These are phyloP conservation scores for Peribolospora kevripleyi DNA, from an alignment of 768 basidiomycete species.

Conservation along the genomic window DNA sequence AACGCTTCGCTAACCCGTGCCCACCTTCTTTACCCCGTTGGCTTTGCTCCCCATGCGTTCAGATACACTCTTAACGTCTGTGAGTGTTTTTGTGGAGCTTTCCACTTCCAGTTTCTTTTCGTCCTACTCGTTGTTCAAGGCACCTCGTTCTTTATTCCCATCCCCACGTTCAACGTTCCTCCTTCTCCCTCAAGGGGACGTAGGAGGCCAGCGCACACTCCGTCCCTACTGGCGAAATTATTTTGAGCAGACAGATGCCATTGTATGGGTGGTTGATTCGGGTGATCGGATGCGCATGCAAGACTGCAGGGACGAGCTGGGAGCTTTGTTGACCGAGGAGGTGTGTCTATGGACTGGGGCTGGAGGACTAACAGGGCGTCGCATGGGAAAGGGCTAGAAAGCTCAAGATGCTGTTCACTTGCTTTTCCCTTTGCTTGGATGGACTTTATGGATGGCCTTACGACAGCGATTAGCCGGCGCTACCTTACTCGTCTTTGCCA, in stretches of 20 bases:
- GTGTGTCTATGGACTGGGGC: constrained; percentile 27
- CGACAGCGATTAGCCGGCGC: constrained; percentile 75
- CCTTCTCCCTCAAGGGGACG: constrained; percentile 49
- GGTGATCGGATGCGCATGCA: constrained; percentile 68
- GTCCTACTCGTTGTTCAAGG: not conserved
- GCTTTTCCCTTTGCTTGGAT: not conserved
- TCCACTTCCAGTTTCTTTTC: not conserved
- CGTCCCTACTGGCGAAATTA: constrained; percentile 98
- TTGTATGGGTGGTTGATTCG: constrained; percentile 98
- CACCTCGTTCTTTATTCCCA: not conserved
- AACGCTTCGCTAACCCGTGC: not conserved
- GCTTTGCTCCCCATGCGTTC: not conserved
- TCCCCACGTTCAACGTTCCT: not conserved
- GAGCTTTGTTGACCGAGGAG: constrained; percentile 68
- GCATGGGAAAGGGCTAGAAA: too few species aligned
- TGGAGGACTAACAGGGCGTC: too few species aligned
- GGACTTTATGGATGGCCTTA: not conserved
- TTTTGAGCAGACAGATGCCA: constrained; percentile 91
- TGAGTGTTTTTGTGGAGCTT: constrained; percentile 19
- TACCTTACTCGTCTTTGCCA: constrained; percentile 63
- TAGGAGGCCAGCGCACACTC: constrained; percentile 84
- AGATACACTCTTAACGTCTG: constrained; percentile 42
- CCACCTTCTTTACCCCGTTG: not conserved
- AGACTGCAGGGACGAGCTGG: constrained; percentile 72
- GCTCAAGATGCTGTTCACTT: not conserved